These are phyloP conservation scores for Dothidotthia symphoricarpi DNA, from an alignment of 2,329 filamentous ascomycete species.

Conservation along the genomic window DNA sequence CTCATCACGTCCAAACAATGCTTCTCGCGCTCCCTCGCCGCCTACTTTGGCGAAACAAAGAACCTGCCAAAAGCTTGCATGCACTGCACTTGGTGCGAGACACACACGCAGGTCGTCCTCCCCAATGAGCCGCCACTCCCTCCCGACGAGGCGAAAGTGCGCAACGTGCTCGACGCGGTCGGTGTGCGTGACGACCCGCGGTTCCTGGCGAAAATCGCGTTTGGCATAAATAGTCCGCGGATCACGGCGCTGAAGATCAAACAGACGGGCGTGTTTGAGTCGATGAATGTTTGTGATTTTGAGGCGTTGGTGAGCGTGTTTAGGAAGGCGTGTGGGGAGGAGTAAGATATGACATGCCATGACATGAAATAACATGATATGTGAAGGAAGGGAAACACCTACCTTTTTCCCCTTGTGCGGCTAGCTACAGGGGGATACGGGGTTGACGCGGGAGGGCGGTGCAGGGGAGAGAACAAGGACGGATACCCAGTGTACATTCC, in stretches of 20 bases:
- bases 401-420: no score
- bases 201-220: slow-evolving; percentile 60
- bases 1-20: slow-evolving; percentile 55
- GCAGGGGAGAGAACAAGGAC: no score
- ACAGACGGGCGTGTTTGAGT: slow-evolving; percentile 50
- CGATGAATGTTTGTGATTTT: slow-evolving; percentile 57
- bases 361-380: no score
- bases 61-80: slow-evolving; percentile 50
- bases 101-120: slow-evolving; percentile 34
- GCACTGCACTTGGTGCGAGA: slow-evolving; percentile 54
- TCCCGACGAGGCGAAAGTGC: slow-evolving; percentile 45
- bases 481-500: no score
- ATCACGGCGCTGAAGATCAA: slow-evolving; percentile 52
- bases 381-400: no score
- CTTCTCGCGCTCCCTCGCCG: slow-evolving; percentile 53
- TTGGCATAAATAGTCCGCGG: slow-evolving; percentile 61
- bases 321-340: slow-evolving; percentile 11
- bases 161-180: slow-evolving; percentile 47
- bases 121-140: slow-evolving; percentile 41
- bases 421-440: no score
- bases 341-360: neutral
- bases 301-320: slow-evolving; percentile 29
- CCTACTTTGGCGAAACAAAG: slow-evolving; percentile 58
- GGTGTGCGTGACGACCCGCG: slow-evolving; percentile 57
- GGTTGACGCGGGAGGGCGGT: no score